Evolutionary conservation across 345 rosid genomes (phyloP).

Genomic region (Mangifera indica): DNA sequence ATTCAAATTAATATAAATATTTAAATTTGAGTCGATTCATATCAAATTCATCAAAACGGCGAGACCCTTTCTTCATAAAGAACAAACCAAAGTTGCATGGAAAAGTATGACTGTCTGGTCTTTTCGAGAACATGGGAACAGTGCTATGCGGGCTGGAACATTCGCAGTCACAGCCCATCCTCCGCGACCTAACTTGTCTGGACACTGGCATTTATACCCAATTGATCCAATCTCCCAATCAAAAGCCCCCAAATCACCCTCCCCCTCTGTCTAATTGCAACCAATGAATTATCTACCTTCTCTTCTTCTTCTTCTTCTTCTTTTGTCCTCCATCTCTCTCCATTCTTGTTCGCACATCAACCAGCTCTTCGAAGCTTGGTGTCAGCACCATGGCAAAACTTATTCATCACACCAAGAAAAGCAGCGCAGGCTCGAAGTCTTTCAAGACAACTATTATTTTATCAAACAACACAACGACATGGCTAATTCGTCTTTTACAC

Average conservation of each 20-base stretch:
- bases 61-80: too few relatives aligned
- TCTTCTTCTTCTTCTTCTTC: slow-evolving; percentile 1
- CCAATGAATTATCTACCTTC: slow-evolving; percentile 14
- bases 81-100: too few relatives aligned
- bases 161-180: too few relatives aligned
- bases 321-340: slow-evolving; percentile 22
- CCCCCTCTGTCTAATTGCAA: not conserved
- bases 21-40: too few relatives aligned
- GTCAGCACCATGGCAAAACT: slow-evolving; percentile 50
- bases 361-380: slow-evolving; percentile 67
- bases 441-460: slow-evolving; percentile 65
- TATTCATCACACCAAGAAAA: slow-evolving; percentile 63
- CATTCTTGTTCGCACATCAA: slow-evolving; percentile 41
- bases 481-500: slow-evolving; percentile 49
- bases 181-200: not conserved
- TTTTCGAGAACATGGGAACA: not conserved
- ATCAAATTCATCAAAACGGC: too few relatives aligned
- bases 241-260: not conserved
- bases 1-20: too few relatives aligned
- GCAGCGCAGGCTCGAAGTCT: slow-evolving; percentile 52
- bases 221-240: not conserved
- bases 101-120: too few relatives aligned
- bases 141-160: not conserved
- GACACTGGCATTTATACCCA: slow-evolving; percentile 9
- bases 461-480: slow-evolving; percentile 55